A percentile compares a stretch with the other conserved stretches of the same genome.
These are phyloP conservation scores for Rostrohypoxylon terebratum DNA, from an alignment of 495 filamentous ascomycete genomes.

Conservation along the genomic window DNA sequence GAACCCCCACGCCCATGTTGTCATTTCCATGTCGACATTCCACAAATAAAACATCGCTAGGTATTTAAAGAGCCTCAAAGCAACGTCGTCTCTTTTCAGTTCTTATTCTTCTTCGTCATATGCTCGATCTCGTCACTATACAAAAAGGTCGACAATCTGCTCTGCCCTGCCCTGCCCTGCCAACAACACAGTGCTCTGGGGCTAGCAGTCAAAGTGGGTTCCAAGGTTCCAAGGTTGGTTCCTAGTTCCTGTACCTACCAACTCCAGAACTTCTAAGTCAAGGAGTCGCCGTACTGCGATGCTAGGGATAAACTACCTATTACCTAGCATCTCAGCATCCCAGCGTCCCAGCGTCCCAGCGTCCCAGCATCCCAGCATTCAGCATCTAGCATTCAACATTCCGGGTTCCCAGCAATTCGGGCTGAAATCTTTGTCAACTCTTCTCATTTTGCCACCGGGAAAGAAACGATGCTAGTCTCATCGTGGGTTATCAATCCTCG, in stretches of 20 bases:
- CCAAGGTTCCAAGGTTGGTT: constrained; percentile 7
- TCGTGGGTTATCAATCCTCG: constrained; percentile 34
- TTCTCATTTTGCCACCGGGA: constrained; percentile 31
- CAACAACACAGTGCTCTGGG: not conserved
- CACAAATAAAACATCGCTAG: constrained; percentile 47
- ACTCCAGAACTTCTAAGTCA: constrained; percentile 2
- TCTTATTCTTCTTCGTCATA: constrained; percentile 36
- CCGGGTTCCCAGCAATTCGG: not conserved
- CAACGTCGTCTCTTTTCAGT: constrained; percentile 47
- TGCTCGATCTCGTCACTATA: constrained; percentile 4
- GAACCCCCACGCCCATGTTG: constrained; percentile 53
- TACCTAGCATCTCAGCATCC: not conserved
- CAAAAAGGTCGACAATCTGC: constrained; percentile 15
- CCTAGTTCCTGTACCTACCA: too few relatives aligned
- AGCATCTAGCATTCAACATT: too few relatives aligned
- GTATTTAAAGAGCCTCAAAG: constrained; percentile 52
- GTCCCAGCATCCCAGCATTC: too few relatives aligned
- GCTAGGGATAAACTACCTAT: constrained; percentile 12
- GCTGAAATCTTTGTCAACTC: constrained; percentile 4
- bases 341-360: too few relatives aligned
- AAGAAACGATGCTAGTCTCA: constrained; percentile 29
- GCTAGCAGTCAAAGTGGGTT: constrained; percentile 35
- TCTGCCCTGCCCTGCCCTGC: constrained; percentile 1
- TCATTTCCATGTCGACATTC: constrained; percentile 52
- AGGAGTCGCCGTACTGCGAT: not conserved